phyloP scores from a whole-genome alignment of 2,329 filamentous ascomycete genomes.

The Xylariaceae sp. region DNA sequence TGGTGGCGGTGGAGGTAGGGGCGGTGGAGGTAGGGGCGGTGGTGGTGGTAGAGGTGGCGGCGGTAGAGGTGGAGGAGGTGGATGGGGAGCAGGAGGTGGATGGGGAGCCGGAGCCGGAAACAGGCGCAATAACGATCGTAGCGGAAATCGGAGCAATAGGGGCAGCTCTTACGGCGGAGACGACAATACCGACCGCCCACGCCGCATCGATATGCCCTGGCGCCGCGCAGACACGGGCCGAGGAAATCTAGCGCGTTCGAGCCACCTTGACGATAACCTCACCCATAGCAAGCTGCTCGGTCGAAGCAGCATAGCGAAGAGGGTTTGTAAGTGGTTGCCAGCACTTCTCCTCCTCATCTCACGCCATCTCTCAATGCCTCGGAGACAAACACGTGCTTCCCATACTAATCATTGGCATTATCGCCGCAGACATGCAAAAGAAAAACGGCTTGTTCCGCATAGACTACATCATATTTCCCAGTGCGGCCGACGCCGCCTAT shows the following conservation, averaged over 20 bases:
- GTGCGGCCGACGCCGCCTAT: background rate
- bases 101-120: background rate
- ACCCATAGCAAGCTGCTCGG: background rate
- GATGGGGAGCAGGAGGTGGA: background rate
- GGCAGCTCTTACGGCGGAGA: too few relatives aligned
- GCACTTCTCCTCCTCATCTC: background rate
- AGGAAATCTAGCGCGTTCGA: background rate
- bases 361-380: background rate
- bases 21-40: background rate
- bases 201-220: too few relatives aligned
- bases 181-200: too few relatives aligned
- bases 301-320: background rate
- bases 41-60: background rate
- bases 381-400: background rate
- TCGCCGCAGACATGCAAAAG: background rate
- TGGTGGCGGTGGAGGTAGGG: background rate
- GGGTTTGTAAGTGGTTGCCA: slow-evolving; percentile 4
- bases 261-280: background rate
- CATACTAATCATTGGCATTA: background rate
- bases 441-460: background rate
- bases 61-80: background rate
- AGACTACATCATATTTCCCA: background rate
- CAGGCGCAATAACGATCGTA: background rate
- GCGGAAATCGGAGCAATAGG: too few relatives aligned
- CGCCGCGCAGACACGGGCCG: too few relatives aligned